Evolutionary conservation across 192 early-diverging fungal genomes (phyloP).

Genomic region (Diversispora eburnea): DNA sequence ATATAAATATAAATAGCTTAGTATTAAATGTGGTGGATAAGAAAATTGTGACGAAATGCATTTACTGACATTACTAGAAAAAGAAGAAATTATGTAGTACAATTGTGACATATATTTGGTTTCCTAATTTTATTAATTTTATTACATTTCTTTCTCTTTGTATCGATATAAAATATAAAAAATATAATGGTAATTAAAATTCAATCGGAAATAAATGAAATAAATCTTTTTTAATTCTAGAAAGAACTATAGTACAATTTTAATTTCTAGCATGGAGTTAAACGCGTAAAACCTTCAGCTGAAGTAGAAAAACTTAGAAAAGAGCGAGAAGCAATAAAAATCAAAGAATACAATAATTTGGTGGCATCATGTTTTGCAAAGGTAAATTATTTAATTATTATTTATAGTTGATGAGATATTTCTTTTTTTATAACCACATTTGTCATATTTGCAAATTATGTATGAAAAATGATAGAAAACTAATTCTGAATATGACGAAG

Average conservation of each 20-base stretch:
- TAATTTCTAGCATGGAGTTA: slow-evolving; percentile 37
- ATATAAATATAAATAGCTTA: too few relatives aligned
- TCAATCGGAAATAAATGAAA: too few relatives aligned
- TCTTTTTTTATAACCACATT: neutral
- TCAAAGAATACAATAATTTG: slow-evolving; percentile 41
- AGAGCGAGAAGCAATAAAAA: slow-evolving; percentile 41
- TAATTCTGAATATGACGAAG: slow-evolving; percentile 36
- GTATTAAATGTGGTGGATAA: too few relatives aligned
- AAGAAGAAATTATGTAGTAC: too few relatives aligned
- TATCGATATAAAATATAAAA: too few relatives aligned
- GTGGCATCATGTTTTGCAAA: slow-evolving; percentile 33
- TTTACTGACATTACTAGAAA: too few relatives aligned
- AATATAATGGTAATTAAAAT: too few relatives aligned
- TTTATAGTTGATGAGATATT: neutral
- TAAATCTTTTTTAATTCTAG: too few relatives aligned
- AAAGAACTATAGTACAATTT: neutral
- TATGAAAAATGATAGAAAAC: slow-evolving; percentile 31
- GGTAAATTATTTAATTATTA: slow-evolving; percentile 14
- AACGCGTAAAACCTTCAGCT: slow-evolving; percentile 36
- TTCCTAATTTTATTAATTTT: too few relatives aligned
- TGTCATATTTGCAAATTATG: neutral
- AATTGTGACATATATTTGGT: too few relatives aligned
- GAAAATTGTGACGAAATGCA: too few relatives aligned
- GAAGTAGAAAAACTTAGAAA: slow-evolving; percentile 36
- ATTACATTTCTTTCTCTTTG: too few relatives aligned